These are phyloP conservation scores for Apophysomyces trapeziformis DNA, from an alignment of 371 early-diverging fungal genomes.

Conservation along the genomic window DNA sequence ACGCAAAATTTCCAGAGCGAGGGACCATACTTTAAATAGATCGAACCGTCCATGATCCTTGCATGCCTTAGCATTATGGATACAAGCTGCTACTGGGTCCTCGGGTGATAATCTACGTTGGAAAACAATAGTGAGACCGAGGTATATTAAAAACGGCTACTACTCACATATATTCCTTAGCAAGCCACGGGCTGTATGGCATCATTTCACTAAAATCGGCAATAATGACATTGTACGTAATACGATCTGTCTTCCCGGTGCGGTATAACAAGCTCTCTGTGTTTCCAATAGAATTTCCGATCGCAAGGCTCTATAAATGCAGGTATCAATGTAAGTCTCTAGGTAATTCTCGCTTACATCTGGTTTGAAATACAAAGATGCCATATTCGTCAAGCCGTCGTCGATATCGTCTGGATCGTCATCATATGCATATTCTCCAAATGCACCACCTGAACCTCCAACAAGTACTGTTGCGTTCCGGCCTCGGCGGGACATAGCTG, in stretches of 20 bases:
- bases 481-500: slow-evolving; percentile 56
- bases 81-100: slow-evolving; percentile 64
- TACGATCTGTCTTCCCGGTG: slow-evolving; percentile 44
- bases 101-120: slow-evolving; percentile 45
- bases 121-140: not conserved
- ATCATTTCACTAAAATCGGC: slow-evolving; percentile 53
- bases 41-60: slow-evolving; percentile 53
- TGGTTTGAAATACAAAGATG: slow-evolving; percentile 46
- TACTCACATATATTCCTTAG: slow-evolving; percentile 57
- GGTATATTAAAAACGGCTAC: too few species aligned
- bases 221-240: slow-evolving; percentile 45
- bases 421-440: slow-evolving; percentile 56
- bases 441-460: slow-evolving; percentile 46
- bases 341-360: slow-evolving; percentile 28
- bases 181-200: slow-evolving; percentile 60
- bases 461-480: slow-evolving; percentile 52
- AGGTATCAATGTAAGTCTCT: not conserved
- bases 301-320: slow-evolving; percentile 32
- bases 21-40: slow-evolving; percentile 70
- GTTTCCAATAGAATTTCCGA: slow-evolving; percentile 35
- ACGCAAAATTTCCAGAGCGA: slow-evolving; percentile 70
- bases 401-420: slow-evolving; percentile 57
- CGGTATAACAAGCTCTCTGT: slow-evolving; percentile 44
- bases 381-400: slow-evolving; percentile 43
- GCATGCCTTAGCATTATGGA: slow-evolving; percentile 66